Evolutionary conservation across 108 stramenopile genomes (phyloP), one percentile per base, ranked within the genome.

Genomic region (Epipyxis sp.): DNA sequence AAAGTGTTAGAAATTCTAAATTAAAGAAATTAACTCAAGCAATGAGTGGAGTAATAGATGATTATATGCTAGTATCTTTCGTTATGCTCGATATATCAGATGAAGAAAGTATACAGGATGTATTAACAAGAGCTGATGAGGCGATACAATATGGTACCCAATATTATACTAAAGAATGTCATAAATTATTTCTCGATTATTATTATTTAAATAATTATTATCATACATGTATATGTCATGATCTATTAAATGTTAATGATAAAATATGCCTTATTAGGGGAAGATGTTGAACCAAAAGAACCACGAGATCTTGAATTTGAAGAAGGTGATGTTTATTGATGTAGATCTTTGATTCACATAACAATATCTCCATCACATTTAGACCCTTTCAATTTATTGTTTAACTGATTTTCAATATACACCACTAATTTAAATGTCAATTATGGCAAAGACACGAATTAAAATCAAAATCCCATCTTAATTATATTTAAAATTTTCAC

Each of bases 11-110:
- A 80, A 78, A 41, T 37, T 37, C 78, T 20, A 82, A 69, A 34
- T 62, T 82, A 0, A 39, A 62, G n/a, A 3, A 44, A 2, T 79
- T 82, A 25, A 77, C 79, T 16, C 29, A 34, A 0, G 40, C 69
- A 10, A 45, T 80, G 1, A 67, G 69, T 29, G 68, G 46, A 25
- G 74, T 97, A n/a, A 74, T 99, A 42, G 98, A 99, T 80, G 95
- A 97, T 84, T 97, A 92, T 81, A 87, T 90, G 46, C 92, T 97
- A 93, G 95, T 99, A 37, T 87, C 90, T 44, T 99, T 95, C 84
- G 54, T 93, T 35, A 94, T 95, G 20, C 82, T 99, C 34, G 94
- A 97, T 76, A 90, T 95, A 46, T 88, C 79, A 29, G 93, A 95
- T 79, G 98, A 99, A 78, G 94, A 96, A 40, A 92, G 90, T 32